Evolutionary conservation across 768 basidiomycete genomes (phyloP), one percentile per base, ranked within the genome.

Genomic region (Trametes cinnabarina): DNA sequence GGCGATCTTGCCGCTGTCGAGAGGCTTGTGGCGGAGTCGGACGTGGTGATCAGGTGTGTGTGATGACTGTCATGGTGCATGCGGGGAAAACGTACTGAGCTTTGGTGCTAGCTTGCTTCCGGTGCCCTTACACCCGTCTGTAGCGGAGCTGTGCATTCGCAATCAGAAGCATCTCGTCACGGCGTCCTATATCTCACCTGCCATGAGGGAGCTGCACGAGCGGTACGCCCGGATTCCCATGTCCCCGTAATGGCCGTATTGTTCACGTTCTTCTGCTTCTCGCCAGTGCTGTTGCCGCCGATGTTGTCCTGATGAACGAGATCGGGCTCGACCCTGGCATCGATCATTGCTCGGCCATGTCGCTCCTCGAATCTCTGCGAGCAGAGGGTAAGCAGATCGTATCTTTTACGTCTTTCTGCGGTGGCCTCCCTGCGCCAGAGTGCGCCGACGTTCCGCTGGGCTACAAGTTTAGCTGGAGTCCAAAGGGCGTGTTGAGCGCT

Each of bases 401-500:
- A 0, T 87, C 89, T 0, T 97, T 96, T 70, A 84, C 84, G 1
- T 94, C 92, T 1, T 95, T 95, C 78, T 98, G 95, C 55, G 95
- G 95, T 1, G 95, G 95, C 1, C 76, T 98, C 4, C 95, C 95
- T 0, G 86, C 88, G 0, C 91, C 91, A 0, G 88, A 88, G 41
- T 66, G 71, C 30, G 77, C 78, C 20, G 72, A 68, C 9, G 83
- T 88, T 15, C 92, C 93, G 2, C 73, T 95, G 10, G 80, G 87
- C n/a, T 94, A 96, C 67, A 96, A 94, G 68, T 94, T 94, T 68
- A 92, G 92, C 63, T 98, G 95, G 95, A 90, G 85, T 47, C 94
- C 95, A 0, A 79, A 85, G 56, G 94, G 92, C 5, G 94, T 96
- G 8, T 73, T 98, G 37, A 82, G 78, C 15, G 95, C 94, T 2